Base-by-base conservation (phyloP, 2,329 filamentous ascomycete genomes). In the Intubia oerlemansii region DNA sequence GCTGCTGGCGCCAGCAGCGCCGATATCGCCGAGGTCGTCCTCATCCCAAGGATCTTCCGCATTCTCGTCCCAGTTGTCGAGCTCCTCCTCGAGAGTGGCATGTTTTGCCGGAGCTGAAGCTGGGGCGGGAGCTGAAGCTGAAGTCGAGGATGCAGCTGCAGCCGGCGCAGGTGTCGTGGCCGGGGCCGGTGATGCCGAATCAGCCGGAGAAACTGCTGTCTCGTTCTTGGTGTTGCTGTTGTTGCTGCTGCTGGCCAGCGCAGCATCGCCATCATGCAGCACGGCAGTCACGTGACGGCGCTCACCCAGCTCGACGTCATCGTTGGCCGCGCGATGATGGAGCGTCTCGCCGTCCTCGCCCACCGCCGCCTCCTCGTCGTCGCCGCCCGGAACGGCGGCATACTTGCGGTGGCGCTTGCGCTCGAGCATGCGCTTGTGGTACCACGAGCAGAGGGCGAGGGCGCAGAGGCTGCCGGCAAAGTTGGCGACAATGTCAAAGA, bases 21-120 rank as follows among this genome's bases (percentile, higher is more conserved):
- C 23, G 5, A 21, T 20, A 14, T 46, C 44, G 4, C 43, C 44
- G 18, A 20, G 19, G 20, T 33, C 34, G 15, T 60, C 58, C 7
- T 57, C 60, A 17, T 62, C 62, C 63, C 62, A 67, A 9, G 59
- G 52, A 38, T 69, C 64, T 12, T 54, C 50, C 3, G 58, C 63
- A 36, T 92, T 88, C 53, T 92, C 84, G 44, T 92, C 82, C 82
- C 84, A 92, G 39, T 85, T 81, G 44, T 92, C 84, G 7, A 92
- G 64, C 52, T 90, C 79, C 34, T 85, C 66, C 40, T 90, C 82
- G 13, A 91, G 45, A 2, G 55, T 42, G n/a, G n/a, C n/a, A n/a
- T n/a, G n/a, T n/a, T n/a, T n/a, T n/a, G n/a, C n/a, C n/a, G n/a
- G n/a, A n/a, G n/a, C n/a, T n/a, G n/a, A n/a, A n/a, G n/a, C n/a